These are phyloP conservation scores for Penicillium nordicum DNA, from an alignment of 2,329 filamentous ascomycete species.

Conservation along the genomic window DNA sequence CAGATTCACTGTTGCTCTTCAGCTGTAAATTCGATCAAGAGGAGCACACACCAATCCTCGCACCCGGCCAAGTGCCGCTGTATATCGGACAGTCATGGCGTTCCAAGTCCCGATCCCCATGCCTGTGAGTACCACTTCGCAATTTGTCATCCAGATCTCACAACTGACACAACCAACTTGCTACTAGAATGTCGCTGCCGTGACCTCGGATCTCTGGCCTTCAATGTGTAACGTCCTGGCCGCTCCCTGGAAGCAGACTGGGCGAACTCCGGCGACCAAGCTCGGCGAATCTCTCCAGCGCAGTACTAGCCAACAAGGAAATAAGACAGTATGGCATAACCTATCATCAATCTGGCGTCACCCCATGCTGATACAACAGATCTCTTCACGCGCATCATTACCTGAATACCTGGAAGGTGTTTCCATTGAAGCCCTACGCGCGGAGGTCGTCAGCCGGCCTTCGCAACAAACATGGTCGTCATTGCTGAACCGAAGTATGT, in stretches of 20 bases:
- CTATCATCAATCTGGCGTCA: not conserved
- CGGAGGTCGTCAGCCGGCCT: slow-evolving; percentile 18
- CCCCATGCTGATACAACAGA: slow-evolving; percentile 9
- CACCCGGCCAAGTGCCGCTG: slow-evolving; percentile 40
- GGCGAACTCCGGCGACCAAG: slow-evolving; percentile 17
- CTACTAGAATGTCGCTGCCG: slow-evolving; percentile 46
- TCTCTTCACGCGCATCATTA: slow-evolving; percentile 13
- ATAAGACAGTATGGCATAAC: slow-evolving; percentile 20
- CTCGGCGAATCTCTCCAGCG: slow-evolving; percentile 14
- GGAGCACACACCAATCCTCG: slow-evolving; percentile 18
- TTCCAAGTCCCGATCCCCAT: slow-evolving; percentile 49
- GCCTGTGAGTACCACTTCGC: slow-evolving; percentile 39
- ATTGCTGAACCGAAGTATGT: slow-evolving; percentile 21
- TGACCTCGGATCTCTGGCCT: slow-evolving; percentile 45
- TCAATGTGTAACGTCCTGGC: slow-evolving; percentile 40
- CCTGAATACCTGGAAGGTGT: slow-evolving; percentile 29
- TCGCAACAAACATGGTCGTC: slow-evolving; percentile 18
- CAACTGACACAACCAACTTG: slow-evolving; percentile 11
- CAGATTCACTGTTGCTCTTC: slow-evolving; percentile 1
- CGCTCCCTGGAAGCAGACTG: slow-evolving; percentile 36
- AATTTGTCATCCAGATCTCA: not conserved
- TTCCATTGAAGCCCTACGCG: slow-evolving; percentile 25
- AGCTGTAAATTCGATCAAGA: slow-evolving; percentile 1
- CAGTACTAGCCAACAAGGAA: slow-evolving; percentile 12
- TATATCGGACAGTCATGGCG: slow-evolving; percentile 46